Base-by-base conservation (phyloP, 441 rosid species). In the Cnidoscolus chayamansa region DNA sequence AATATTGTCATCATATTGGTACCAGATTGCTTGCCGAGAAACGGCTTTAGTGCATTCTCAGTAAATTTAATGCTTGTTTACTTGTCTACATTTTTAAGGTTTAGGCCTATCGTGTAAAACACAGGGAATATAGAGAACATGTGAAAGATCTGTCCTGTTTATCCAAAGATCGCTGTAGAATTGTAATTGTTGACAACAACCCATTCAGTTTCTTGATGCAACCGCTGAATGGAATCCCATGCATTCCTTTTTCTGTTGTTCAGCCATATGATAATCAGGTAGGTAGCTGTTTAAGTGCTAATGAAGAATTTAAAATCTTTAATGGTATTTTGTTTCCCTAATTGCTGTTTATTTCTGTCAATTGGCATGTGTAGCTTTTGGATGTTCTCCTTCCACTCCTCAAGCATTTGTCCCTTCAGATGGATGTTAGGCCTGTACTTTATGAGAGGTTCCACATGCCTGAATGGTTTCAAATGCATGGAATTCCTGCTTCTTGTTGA, bases 171-270 rank as follows among this genome's bases (percentile, higher is more conserved):
- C 85, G 86, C 73, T 65, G 83, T 60, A 88, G 96, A 70, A 85
- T 85, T 54, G 96, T 94, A 61, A 86, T 94, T 10, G 95, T 91
- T 13, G 97, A 93, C 78, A 90, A 93, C 79, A 91, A 91, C 67
- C 98, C 97, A 0, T 93, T 91, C 85, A 93, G 98, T 85, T 93
- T 91, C 81, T 68, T 93, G 76, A 76, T 93, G 75, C 98, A 93
- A 77, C 98, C 97, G 37, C 70, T 85, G 12, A 93, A 93, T 64
- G 98, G 98, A 77, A 91, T 93, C 68, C 97, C 98, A 4, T 93
- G 97, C 70, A 56, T 91, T 79, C 90, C 97, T 0, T 93, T 93
- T 80, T 88, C 96, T 19, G 90, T 89, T 0, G 89, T 83, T 19
- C 93, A 87, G 72, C 89, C 93, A 3, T 75, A 81, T 45, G 98